Conservation (phyloP, 768 basidiomycete genomes). For the Boletus speciosus region DNA sequence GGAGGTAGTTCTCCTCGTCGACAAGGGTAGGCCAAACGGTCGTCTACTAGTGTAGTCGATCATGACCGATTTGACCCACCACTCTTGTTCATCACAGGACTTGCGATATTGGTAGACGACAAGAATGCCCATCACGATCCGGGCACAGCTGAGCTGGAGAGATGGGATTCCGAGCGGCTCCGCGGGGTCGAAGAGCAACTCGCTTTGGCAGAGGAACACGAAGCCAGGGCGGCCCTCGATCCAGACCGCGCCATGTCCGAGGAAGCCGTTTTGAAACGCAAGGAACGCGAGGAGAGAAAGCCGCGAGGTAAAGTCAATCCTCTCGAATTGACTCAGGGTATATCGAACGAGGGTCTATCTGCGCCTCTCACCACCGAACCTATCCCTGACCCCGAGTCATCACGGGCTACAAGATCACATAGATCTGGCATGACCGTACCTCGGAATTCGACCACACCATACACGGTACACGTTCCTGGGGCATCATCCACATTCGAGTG, state of each 20-base stretch:
- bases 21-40: constrained; percentile 52
- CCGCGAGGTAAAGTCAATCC: constrained; percentile 11
- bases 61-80: not conserved
- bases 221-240: constrained; percentile 41
- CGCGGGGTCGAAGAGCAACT: constrained; percentile 48
- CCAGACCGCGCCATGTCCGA: constrained; percentile 48
- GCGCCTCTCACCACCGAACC: not conserved
- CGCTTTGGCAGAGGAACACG: constrained; percentile 46
- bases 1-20: constrained; percentile 84
- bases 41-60: not conserved
- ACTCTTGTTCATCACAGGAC: constrained; percentile 42
- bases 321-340: constrained; percentile 3
- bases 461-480: constrained; percentile 65
- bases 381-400: not conserved
- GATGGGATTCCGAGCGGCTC: constrained; percentile 52
- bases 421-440: constrained; percentile 2
- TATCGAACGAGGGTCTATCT: constrained; percentile 8
- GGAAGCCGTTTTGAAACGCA: constrained; percentile 67
- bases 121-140: constrained; percentile 52
- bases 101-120: constrained; percentile 78
- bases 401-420: not conserved
- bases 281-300: constrained; percentile 57
- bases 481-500: constrained; percentile 62
- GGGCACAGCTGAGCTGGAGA: constrained; percentile 41
- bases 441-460: constrained; percentile 23